Percentiles rank a stretch among this genome's conserved stretches.
phyloP scores from a whole-genome alignment of 257 asterid species.

The Capsicum baccatum region DNA sequence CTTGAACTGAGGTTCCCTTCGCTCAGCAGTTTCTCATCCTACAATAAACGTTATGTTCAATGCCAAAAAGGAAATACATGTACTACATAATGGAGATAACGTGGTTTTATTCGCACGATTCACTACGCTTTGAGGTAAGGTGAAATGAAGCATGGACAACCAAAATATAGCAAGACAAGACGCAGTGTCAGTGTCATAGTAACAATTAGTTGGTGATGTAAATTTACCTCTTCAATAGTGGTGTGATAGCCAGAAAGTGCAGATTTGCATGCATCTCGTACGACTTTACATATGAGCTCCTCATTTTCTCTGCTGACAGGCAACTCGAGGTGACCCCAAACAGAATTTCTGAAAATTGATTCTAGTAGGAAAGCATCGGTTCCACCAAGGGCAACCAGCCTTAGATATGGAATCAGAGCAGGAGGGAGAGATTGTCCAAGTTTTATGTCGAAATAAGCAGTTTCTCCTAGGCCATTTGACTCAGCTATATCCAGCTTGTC shows the following conservation, averaged over 20 bases:
- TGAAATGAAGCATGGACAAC: neutral
- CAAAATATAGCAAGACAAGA: neutral
- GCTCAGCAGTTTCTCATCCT: constrained; percentile 80
- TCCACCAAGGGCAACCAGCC: constrained; percentile 84
- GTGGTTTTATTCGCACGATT: neutral
- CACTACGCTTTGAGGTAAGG: neutral
- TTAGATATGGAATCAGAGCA: constrained; percentile 73
- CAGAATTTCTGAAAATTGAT: constrained; percentile 73
- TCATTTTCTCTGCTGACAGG: constrained; percentile 90
- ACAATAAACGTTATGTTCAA: constrained; percentile 30
- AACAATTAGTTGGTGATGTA: neutral
- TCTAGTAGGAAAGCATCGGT: constrained; percentile 90
- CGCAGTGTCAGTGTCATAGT: neutral
- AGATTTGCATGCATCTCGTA: constrained; percentile 73
- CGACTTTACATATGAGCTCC: constrained; percentile 80
- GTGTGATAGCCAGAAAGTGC: constrained; percentile 85
- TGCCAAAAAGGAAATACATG: neutral
- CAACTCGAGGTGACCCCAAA: constrained; percentile 83
- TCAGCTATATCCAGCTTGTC: constrained; percentile 94
- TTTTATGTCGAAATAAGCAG: constrained; percentile 81
- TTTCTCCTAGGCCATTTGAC: constrained; percentile 68
- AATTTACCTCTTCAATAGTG: constrained; percentile 81
- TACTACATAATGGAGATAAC: neutral
- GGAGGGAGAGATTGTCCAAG: constrained; percentile 75
- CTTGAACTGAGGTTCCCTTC: constrained; percentile 69